Base-by-base conservation (phyloP, 768 basidiomycete species). In the Leccinum fibrillosum region DNA sequence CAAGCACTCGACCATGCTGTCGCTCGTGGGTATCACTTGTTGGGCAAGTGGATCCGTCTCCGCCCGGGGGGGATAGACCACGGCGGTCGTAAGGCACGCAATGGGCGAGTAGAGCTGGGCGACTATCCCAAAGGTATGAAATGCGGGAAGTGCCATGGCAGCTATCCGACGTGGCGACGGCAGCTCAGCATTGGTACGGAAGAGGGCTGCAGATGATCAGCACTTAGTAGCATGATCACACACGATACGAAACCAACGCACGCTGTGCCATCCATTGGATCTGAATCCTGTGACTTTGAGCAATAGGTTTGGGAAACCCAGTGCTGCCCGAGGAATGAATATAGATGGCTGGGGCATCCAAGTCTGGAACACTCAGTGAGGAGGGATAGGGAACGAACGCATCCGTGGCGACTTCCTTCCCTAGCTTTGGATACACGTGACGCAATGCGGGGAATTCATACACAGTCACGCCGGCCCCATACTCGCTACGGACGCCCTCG, bases 271-370 rank as follows among this genome's bases (percentile, higher is more conserved):
- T 55, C 73, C 77, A 77, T 28, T 80, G 72, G 3, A 69, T 53
- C 23, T 77, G 53, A 9, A 65, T 64, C 26, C 64, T 67, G 53
- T 77, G 68, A 1, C 68, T 76, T 44, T 77, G 70, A 2, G 71
- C 60, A 28, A 82, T 76, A 1, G 79, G 73, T 63, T 82, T 82
- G 1, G 80, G 80, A 37, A 79, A 69, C n/a, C 79, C 81, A 3
- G 79, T 80, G 5, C 80, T 81, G 12, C 80, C 81, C 4, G 78
- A 81, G 0, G 80, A 79, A 58, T 82, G 81, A 53, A 82, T 60
- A n/a, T 81, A 78, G 15, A 80, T 54, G 0, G 75, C 76, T 15
- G 77, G 74, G 2, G 72, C 62, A 56, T 78, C 76, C 23, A 67
- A 54, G 9, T 69, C 67, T 8, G 68, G 63, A 9, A 57, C 60